Conservation (phyloP, 78 protist species). For the Monocercomonoides exilis region DNA sequence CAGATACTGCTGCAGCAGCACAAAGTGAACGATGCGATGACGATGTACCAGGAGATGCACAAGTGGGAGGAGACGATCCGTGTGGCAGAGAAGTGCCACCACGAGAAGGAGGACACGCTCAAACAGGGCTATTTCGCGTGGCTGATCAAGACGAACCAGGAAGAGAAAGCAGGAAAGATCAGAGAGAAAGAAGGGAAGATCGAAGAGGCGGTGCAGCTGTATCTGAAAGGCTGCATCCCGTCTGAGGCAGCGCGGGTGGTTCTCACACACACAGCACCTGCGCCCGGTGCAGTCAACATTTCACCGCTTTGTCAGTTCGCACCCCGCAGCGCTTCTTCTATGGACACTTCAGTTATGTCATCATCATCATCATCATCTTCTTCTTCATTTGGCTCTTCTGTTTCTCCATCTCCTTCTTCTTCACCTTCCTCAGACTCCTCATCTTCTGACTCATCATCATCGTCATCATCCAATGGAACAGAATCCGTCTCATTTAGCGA, state of each 20-base stretch:
- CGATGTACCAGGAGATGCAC: background rate
- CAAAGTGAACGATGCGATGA: background rate
- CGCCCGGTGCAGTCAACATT: background rate
- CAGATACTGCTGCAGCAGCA: background rate
- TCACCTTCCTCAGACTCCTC: no score
- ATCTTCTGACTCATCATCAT: no score
- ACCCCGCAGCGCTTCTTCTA: no score
- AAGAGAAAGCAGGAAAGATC: background rate
- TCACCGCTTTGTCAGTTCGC: no score
- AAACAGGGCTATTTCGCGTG: background rate
- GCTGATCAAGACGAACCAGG: slow-evolving; percentile 1
- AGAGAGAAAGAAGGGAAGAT: background rate
- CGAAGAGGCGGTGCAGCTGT: background rate
- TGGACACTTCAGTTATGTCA: no score
- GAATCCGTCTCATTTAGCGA: background rate
- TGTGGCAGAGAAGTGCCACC: background rate
- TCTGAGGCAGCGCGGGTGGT: background rate
- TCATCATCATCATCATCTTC: no score
- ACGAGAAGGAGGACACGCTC: background rate
- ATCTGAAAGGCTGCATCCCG: background rate
- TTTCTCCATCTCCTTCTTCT: no score
- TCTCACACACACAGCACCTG: background rate
- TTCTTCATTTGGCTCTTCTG: no score
- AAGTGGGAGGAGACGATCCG: background rate
- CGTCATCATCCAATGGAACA: no score